Evolutionary conservation across 192 early-diverging fungal genomes (phyloP), one percentile per base, ranked within the genome.

Genomic region (Umbelopsis ramanniana): DNA sequence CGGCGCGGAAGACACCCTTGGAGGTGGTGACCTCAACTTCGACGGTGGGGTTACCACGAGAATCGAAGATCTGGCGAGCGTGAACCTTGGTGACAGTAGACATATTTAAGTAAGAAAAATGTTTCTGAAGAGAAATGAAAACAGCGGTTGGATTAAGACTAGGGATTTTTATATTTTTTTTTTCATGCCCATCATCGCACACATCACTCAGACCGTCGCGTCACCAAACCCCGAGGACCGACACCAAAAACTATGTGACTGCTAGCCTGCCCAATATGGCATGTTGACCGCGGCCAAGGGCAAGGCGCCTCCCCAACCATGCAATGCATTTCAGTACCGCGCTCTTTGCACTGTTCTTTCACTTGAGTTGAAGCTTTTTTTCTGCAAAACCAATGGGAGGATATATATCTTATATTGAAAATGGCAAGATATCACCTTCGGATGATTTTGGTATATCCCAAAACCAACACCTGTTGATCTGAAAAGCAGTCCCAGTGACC

Each of bases 21-120:
- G 86, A 87, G 76, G 97, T 99, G 70, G 92, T 94, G 83, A 99
- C 85, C 70, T 99, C 97, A 47, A 98, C 97, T 85, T 99, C 95
- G 70, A 99, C 92, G 68, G 97, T 99, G 72, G 97, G 97, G 91
- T 98, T 98, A 76, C 97, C 97, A 74, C 97, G 92, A 53, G 97
- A 99, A 88, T 99, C 97, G 78, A 95, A 98, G 86, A 99, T 99
- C 85, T 97, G 96, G 84, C 97, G 93, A 67, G 95, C 96, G 83
- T 90, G 86, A 77, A 94, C 85, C 70, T 89, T 90, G 68, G 79
- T 86, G 73, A 93, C 89, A 15, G 57, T 12, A 53, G 90, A 67
- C 93, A 94, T 93, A 38, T 68, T 81, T 26, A 29, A 48, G 45
- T 10, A 52, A 71, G 53, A 47, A 40, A n/a, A 67, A n/a, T 29